Base-by-base conservation (phyloP, 768 basidiomycete genomes). In the Agrocybe praecox region DNA sequence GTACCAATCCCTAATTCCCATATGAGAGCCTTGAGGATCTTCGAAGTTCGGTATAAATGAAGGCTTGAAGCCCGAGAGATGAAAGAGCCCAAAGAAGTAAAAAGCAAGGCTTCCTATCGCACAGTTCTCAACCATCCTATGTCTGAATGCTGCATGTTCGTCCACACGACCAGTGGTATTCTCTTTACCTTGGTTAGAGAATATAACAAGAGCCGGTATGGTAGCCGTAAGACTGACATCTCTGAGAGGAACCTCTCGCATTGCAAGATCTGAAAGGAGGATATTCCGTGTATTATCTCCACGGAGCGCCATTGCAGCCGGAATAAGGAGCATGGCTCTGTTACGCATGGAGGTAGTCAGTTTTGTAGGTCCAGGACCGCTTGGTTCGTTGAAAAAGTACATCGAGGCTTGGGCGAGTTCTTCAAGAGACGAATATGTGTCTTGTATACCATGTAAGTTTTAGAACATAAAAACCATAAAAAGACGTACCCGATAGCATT, bases 161-260 rank as follows among this genome's bases (percentile, higher is more conserved):
- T 76, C 71, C 7, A 71, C 49, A 0, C 64, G 58, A 1, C 72
- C 73, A 2, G 56, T 49, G 8, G 65, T 62, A 57, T 74, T 76
- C 43, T 62, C 56, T 55, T 75, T 75, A 12, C 65, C 65, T 50
- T 68, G 63, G 52, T 73, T 60, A 2, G 68, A 57, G 3, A 71
- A 53, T 1, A 68, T 36, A 1, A 59, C 60, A 9, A 74, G 63
- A 2, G 69, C 69, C 74, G 52, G 57, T 18, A 59, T 55, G 14
- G 24, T 62, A 14, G 40, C 46, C 6, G 56, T 58, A 10, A 57
- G 52, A 1, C 61, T 58, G 34, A 67, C 63, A 42, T 65, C 65
- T 15, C 46, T 26, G 21, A 72, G 46, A 2, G 65, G 61, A 2
- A 69, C 49, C 12, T 64, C 43, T 7, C 32, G 54, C 0, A 63